phyloP scores from a whole-genome alignment of 495 filamentous ascomycete species.

The Friedmanniomyces simplex region DNA sequence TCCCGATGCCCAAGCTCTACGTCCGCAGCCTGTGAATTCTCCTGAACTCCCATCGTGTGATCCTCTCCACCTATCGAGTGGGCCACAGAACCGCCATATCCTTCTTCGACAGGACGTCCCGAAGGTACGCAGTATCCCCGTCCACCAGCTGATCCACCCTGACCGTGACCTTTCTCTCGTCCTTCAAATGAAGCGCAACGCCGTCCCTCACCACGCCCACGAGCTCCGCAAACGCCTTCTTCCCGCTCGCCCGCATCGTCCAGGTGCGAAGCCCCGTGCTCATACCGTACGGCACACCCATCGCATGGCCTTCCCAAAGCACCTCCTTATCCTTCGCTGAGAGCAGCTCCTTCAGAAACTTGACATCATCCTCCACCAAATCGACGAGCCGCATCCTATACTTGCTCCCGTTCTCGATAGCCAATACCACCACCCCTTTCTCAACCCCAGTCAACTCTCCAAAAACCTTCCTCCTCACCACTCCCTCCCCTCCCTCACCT shows the following conservation, averaged over 20 bases:
- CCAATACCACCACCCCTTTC: not conserved
- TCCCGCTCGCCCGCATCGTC: not conserved
- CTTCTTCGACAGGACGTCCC: not conserved
- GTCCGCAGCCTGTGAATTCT: too few relatives aligned
- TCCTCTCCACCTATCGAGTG: too few relatives aligned
- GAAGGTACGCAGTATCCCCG: not conserved
- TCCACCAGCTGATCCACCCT: not conserved
- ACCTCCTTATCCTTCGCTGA: not conserved
- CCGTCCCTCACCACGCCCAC: not conserved
- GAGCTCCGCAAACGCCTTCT: not conserved
- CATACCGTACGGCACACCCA: not conserved
- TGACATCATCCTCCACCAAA: not conserved
- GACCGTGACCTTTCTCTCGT: not conserved
- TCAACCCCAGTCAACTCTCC: not conserved
- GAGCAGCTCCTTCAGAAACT: not conserved
- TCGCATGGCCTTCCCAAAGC: not conserved
- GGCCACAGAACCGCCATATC: not conserved
- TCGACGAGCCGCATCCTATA: not conserved
- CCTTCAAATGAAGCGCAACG: not conserved
- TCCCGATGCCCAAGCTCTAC: too few relatives aligned
- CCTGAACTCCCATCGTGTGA: too few relatives aligned
- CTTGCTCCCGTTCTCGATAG: not conserved
- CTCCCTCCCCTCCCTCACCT: not conserved
- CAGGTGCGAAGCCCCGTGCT: not conserved
- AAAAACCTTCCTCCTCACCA: not conserved